Percentiles rank a stretch among this genome's conserved stretches.
phyloP scores from a whole-genome alignment of 495 filamentous ascomycete genomes.

The Penicillium crystallinum region DNA sequence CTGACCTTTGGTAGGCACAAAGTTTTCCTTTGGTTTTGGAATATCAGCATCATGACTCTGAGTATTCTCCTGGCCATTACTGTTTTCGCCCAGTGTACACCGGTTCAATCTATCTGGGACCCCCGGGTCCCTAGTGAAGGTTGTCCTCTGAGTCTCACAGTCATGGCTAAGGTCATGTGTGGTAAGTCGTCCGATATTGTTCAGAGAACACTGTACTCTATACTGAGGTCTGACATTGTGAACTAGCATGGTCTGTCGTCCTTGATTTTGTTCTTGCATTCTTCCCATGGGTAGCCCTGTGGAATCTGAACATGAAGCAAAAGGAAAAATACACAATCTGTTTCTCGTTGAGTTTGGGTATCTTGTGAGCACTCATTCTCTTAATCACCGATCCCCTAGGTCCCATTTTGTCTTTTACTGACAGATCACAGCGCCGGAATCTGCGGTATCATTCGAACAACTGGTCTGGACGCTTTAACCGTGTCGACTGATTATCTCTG shows the following conservation, averaged over 20 bases:
- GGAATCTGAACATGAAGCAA: neutral
- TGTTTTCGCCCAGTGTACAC: neutral
- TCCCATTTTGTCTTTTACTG: neutral
- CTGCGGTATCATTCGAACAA: neutral
- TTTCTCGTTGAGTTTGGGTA: neutral
- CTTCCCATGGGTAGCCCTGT: neutral
- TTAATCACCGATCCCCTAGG: neutral
- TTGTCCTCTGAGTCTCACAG: neutral
- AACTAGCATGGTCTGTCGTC: neutral
- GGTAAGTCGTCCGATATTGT: neutral
- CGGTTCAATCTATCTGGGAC: neutral
- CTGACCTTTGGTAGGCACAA: neutral
- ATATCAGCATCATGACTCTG: neutral
- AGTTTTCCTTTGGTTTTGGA: neutral
- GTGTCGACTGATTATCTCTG: neutral
- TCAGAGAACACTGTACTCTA: neutral
- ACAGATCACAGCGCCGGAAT: neutral
- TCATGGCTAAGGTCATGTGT: neutral
- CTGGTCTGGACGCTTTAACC: neutral
- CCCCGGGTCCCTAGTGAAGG: neutral
- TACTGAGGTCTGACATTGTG: neutral
- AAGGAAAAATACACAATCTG: neutral
- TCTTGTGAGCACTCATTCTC: neutral
- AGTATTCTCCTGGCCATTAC: neutral
- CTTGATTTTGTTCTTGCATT: neutral